Evolutionary conservation across 257 asterid species (phyloP), one percentile per base, ranked within the genome.

Genomic region (Leonotis leonurus): DNA sequence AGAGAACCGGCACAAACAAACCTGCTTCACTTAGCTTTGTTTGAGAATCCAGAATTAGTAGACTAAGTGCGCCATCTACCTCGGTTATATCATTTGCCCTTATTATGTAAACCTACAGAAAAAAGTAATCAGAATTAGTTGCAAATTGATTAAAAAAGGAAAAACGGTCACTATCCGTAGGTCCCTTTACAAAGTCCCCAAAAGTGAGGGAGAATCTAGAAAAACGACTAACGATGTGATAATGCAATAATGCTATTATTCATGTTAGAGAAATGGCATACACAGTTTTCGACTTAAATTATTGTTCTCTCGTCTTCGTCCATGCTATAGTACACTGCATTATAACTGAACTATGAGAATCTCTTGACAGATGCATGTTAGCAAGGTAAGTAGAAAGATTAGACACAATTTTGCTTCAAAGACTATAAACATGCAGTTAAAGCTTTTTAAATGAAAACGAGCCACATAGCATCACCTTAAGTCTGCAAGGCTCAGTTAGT

Each of bases 11-110:
- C 27, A 56, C 11, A 72, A 68, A 75, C 83, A 60, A 73, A 86
- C 95, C 96, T 49, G 81, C 81, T 60, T 74, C 87, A 27, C 67
- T 74, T 78, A 79, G 95, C 78, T 86, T 89, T 10, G 78, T 71
- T 60, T 78, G 80, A 27, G 89, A 70, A 71, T 89, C 97, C 80
- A 89, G 63, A 70, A 77, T 86, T 21, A 86, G 80, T 56, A 86
- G 97, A 77, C 95, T 89, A 39, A 89, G 95, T 33, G 97, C 97
- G 67, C 97, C 95, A 62, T 89, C 97, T 4, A 89, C 97, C 70
- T 86, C 97, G 6, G 68, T 82, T 76, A 89, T 48, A 56, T 86
- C 94, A 71, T 86, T 77, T 62, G 94, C 82, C 73, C 97, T 78
- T 65, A 86, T 70, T 16, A 79, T 45, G 44, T 77, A 72, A 16